Evolutionary conservation across 2,329 filamentous ascomycete genomes (phyloP).

Genomic region (Chaetothyriales sp.): DNA sequence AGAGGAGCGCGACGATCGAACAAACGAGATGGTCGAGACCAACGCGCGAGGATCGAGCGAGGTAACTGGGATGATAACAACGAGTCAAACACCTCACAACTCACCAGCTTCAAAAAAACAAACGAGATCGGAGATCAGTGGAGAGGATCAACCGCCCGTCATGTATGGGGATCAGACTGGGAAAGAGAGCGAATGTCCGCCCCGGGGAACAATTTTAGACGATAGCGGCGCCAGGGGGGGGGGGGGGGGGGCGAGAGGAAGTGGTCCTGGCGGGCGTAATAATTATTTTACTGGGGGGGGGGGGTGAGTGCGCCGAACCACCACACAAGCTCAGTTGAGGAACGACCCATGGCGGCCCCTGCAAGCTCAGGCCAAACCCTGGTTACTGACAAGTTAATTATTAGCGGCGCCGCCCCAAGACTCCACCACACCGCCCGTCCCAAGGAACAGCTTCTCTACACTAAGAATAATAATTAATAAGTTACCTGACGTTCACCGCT

Average conservation of each 20-base stretch:
- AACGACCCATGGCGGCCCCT: neutral
- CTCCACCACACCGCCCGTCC: neutral
- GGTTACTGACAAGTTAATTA: neutral
- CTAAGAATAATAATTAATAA: too few relatives aligned
- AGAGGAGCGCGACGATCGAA: neutral
- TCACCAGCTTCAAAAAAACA: neutral
- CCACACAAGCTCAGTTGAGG: neutral
- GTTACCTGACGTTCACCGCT: too few relatives aligned
- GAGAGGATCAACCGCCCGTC: neutral
- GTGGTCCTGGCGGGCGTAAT: too few relatives aligned
- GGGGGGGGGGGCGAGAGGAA: too few relatives aligned
- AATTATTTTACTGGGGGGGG: too few relatives aligned
- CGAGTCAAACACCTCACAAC: neutral
- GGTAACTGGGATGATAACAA: neutral
- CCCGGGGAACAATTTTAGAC: neutral
- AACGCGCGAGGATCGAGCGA: neutral
- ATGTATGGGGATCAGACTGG: too few relatives aligned
- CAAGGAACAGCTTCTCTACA: too few relatives aligned
- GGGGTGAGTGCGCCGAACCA: too few relatives aligned
- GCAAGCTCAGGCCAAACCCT: neutral
- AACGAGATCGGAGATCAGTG: neutral
- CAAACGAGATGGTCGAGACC: too few relatives aligned
- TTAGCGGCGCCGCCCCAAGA: too few relatives aligned
- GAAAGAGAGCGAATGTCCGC: neutral
- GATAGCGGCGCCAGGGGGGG: too few relatives aligned